Percentiles rank a stretch among this genome's conserved stretches.
Evolutionary conservation across 176 grass and related monocot genomes (phyloP).

Genomic region (Paspalum notatum): DNA sequence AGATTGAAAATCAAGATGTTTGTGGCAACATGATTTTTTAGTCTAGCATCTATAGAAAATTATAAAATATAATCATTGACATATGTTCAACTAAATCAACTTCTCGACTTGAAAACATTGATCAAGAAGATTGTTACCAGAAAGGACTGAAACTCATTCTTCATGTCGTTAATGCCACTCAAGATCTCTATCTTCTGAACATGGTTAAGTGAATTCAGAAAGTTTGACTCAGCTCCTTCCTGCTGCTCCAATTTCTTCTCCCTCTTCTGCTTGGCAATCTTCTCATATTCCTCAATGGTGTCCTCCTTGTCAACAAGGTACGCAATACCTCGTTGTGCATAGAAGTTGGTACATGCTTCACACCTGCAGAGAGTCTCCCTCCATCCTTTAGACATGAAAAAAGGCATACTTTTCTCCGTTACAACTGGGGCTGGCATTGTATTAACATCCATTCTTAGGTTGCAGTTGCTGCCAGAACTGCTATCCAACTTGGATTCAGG

Average conservation of each 20-base stretch:
- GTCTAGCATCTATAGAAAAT: too few relatives aligned
- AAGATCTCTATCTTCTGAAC: slow-evolving; percentile 96
- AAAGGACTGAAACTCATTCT: slow-evolving; percentile 87
- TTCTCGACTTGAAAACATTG: too few relatives aligned
- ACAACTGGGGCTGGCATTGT: slow-evolving; percentile 19
- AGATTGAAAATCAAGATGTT: too few relatives aligned
- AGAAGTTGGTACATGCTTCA: slow-evolving; percentile 61
- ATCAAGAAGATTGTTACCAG: slow-evolving; percentile 60
- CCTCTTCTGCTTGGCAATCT: slow-evolving; percentile 80
- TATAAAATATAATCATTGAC: too few relatives aligned
- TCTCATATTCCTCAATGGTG: slow-evolving; percentile 94
- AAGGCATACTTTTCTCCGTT: slow-evolving; percentile 56
- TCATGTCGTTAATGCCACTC: slow-evolving; percentile 89
- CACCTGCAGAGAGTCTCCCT: slow-evolving; percentile 86
- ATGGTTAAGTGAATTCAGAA: slow-evolving; percentile 84
- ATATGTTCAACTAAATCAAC: too few relatives aligned
- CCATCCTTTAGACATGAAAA: slow-evolving; percentile 90
- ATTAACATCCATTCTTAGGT: slow-evolving; percentile 71
- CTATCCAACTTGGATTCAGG: slow-evolving; percentile 44
- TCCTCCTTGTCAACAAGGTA: slow-evolving; percentile 83
- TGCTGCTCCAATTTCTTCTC: slow-evolving; percentile 87
- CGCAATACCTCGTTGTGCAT: slow-evolving; percentile 53
- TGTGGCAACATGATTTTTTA: too few relatives aligned
- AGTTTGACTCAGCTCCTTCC: slow-evolving; percentile 86
- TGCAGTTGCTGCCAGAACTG: slow-evolving; percentile 55